Evolutionary conservation across 139 green algal genomes (phyloP), one percentile per base, ranked within the genome.

Genomic region (Asterochloris erici): DNA sequence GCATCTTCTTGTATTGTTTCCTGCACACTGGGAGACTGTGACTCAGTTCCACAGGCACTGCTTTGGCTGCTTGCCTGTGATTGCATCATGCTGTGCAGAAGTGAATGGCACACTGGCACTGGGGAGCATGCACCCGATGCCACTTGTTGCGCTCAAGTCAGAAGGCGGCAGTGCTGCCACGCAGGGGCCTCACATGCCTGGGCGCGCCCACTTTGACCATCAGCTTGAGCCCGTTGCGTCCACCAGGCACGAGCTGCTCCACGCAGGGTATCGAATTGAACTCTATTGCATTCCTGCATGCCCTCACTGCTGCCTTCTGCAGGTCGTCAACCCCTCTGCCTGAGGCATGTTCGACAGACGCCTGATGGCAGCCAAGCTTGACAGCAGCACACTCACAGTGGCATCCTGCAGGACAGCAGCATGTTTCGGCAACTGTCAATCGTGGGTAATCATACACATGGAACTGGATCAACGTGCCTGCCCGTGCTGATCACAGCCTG

Each of bases 211-310:
- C 73, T 70, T 88, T 89, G 17, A 91, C 79, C 15, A 83, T 70
- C 12, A 91, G 68, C 47, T 86, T 86, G 77, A 91, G 84, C 11
- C 73, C 78, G n/a, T 86, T 85, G 69, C 86, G 86, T 12, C 88
- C 88, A 9, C 85, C 85, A 9, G 88, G 88, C 24, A 91, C 81
- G 47, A 91, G 64, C n/a, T 83, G 79, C 12, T 68, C 21, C 27
- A 90, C 83, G 64, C 27, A 71, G 9, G 88, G 88, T 10, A 91
- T 82, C n/a, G 74, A 85, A 29, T 91, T 91, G 84, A 91, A 91
- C 63, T 89, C 84, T 26, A 91, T 91, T 29, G 88, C 86, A 28
- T 91, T 88, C 17, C 86, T 79, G 84, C 79, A 86, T 0, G 88
- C 88, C 11, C 86, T 77, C n/a, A 86, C 76, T 1, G 74, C 81